Base-by-base conservation (phyloP, 1,139 yeast species). In the Yamadazyma blattariae region DNA sequence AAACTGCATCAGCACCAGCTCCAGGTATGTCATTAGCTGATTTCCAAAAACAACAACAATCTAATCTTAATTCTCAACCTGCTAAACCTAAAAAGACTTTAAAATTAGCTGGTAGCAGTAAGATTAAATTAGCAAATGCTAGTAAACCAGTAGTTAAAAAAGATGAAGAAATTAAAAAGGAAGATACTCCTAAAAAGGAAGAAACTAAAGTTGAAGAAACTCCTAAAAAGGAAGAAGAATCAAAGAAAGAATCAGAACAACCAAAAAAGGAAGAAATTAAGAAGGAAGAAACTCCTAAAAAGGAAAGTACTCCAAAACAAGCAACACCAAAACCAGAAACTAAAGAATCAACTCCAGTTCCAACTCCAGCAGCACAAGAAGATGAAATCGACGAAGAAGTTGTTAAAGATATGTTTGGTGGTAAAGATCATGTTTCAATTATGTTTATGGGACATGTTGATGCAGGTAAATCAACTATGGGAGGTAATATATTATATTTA, bases 381-480 rank as follows among this genome's bases (percentile, higher is more conserved):
- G 94, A 85, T 25, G 80, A 79, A 55, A 76, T 92, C 44, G 98
- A 92, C 57, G 85, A 86, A 56, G 95, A 84, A 51, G 79, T 89
- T 43, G 87, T 92, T 46, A 82, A 77, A 38, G 98, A 92, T 52
- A 67, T 94, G 83, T 94, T 88, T 57, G 97, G 97, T 42, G 95
- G 95, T 54, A 94, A 94, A 64, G 97, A 90, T 59, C 98, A 94
- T 65, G 79, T 92, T 56, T 89, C 97, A 24, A 84, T 92, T 53
- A 89, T 92, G 54, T 92, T 92, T 65, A 94, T 92, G 97, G 99
- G 99, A 50, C 99, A 92, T 60, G 99, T 92, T 51, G 99, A 92
- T 74, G 98, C 98, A 28, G 99, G 99, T 59, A 92, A 92, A 66
- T 88, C 97, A 37, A 92, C 99, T 45, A 89, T 94, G 96, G 98